Conservation (phyloP, 306 rosid genomes). For the Bauhinia variegata region DNA sequence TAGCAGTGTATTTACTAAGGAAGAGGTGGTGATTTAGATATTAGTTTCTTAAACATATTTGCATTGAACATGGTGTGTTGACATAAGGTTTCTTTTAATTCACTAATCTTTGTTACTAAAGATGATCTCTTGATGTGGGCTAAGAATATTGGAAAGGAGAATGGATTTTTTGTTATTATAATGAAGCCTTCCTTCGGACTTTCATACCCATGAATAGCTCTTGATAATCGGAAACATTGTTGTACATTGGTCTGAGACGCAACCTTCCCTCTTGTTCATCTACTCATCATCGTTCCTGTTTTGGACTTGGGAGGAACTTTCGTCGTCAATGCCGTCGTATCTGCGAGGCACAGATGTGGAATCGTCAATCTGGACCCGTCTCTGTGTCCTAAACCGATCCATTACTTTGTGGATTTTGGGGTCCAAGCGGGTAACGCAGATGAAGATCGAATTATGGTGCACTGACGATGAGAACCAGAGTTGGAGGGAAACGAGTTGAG, state of each 20-base stretch:
- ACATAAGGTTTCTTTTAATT: no score
- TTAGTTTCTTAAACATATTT: no score
- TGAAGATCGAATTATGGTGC: background rate
- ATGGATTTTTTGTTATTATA: no score
- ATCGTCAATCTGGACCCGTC: conserved; percentile 60
- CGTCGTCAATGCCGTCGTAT: conserved; percentile 37
- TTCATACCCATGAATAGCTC: conserved; percentile 77
- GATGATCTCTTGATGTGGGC: no score
- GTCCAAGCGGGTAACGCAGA: background rate
- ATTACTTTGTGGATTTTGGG: conserved; percentile 8
- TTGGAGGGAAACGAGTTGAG: background rate
- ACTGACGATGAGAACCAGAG: background rate
- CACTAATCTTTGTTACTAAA: no score
- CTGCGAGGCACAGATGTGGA: conserved; percentile 33
- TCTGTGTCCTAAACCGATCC: conserved; percentile 47
- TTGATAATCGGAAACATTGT: conserved; percentile 62
- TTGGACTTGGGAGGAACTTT: conserved; percentile 7
- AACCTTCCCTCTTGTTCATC: conserved; percentile 30
- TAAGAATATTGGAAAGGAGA: no score
- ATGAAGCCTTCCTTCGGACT: conserved; percentile 67
- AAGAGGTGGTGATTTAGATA: no score
- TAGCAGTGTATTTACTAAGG: no score
- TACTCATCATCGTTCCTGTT: background rate
- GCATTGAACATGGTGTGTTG: no score
- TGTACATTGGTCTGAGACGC: conserved; percentile 42